Conservation (phyloP, 768 basidiomycete genomes). For the Leucogyrophana mollusca region DNA sequence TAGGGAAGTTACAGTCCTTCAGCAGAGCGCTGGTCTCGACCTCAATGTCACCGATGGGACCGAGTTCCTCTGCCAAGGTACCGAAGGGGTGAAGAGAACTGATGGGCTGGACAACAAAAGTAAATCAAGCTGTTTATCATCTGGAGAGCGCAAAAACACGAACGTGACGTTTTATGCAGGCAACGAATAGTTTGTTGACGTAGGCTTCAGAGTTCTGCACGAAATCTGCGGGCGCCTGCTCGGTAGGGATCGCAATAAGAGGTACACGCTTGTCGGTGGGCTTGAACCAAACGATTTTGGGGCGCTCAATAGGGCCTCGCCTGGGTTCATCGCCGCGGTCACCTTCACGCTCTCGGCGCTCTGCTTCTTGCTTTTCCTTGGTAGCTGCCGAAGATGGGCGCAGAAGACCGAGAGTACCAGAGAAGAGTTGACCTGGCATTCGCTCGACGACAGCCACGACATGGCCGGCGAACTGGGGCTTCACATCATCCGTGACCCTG, state of each 20-base stretch:
- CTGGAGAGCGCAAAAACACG: slow-evolving; percentile 29
- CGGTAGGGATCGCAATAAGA: slow-evolving; percentile 96
- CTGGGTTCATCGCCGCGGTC: slow-evolving; percentile 84
- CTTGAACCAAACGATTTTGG: slow-evolving; percentile 99
- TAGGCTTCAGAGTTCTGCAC: slow-evolving; percentile 93
- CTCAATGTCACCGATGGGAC: slow-evolving; percentile 97
- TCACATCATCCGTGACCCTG: slow-evolving; percentile 95
- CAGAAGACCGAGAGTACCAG: slow-evolving; percentile 91
- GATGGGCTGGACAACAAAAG: slow-evolving; percentile 57
- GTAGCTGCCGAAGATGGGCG: slow-evolving; percentile 96
- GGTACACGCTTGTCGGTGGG: slow-evolving; percentile 99
- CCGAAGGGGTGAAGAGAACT: slow-evolving; percentile 99
- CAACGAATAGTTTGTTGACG: slow-evolving; percentile 89
- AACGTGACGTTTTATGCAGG: slow-evolving; percentile 98
- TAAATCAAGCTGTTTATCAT: slow-evolving; percentile 15
- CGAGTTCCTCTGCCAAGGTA: slow-evolving; percentile 95
- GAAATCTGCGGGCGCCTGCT: slow-evolving; percentile 96
- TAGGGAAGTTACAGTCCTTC: slow-evolving; percentile 99
- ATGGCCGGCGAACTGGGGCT: slow-evolving; percentile 97
- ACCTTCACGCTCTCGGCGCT: slow-evolving; percentile 95
- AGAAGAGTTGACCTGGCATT: slow-evolving; percentile 98
- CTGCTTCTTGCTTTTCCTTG: slow-evolving; percentile 98
- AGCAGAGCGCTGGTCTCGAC: slow-evolving; percentile 96
- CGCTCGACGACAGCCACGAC: slow-evolving; percentile 99
- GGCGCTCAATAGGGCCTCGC: slow-evolving; percentile 78